A percentile compares a stretch with the other conserved stretches of the same genome.
These are phyloP conservation scores for Aspergillus alliaceus DNA, from an alignment of 2,329 filamentous ascomycete genomes.

Conservation along the genomic window DNA sequence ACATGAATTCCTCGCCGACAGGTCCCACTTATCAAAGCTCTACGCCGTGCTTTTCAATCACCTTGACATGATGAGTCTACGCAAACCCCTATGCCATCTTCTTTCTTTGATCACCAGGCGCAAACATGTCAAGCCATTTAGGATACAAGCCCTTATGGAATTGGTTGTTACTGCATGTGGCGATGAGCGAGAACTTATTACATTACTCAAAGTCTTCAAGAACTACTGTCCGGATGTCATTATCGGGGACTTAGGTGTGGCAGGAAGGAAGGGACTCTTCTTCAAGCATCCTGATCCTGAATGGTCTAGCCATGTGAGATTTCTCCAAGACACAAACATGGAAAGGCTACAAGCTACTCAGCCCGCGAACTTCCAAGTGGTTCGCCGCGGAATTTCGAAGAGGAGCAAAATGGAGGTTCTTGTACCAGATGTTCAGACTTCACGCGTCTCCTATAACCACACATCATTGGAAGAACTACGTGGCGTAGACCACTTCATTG, in stretches of 20 bases:
- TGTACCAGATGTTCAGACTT: constrained; percentile 71
- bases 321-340: constrained; percentile 62
- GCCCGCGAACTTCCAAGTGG: constrained; percentile 63
- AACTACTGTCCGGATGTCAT: constrained; percentile 91
- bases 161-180: constrained; percentile 52
- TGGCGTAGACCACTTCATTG: constrained; percentile 66
- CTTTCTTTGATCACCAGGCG: constrained; percentile 76
- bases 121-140: constrained; percentile 79
- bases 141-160: constrained; percentile 70
- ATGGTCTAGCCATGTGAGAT: constrained; percentile 69
- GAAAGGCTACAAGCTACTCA: constrained; percentile 43
- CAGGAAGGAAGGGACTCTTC: constrained; percentile 35
- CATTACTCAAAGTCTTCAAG: constrained; percentile 78
- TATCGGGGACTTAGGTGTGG: constrained; percentile 63
- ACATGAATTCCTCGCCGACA: constrained; percentile 68
- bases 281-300: constrained; percentile 69
- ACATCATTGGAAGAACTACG: constrained; percentile 73
- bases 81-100: constrained; percentile 71
- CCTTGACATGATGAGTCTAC: constrained; percentile 75
- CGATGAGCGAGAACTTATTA: constrained; percentile 72
- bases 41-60: constrained; percentile 79
- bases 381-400: constrained; percentile 53
- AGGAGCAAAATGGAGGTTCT: constrained; percentile 52
- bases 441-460: constrained; percentile 63
- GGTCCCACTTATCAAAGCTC: constrained; percentile 62